Evolutionary conservation across 768 basidiomycete genomes (phyloP).

Genomic region (Lactarius psammicola): DNA sequence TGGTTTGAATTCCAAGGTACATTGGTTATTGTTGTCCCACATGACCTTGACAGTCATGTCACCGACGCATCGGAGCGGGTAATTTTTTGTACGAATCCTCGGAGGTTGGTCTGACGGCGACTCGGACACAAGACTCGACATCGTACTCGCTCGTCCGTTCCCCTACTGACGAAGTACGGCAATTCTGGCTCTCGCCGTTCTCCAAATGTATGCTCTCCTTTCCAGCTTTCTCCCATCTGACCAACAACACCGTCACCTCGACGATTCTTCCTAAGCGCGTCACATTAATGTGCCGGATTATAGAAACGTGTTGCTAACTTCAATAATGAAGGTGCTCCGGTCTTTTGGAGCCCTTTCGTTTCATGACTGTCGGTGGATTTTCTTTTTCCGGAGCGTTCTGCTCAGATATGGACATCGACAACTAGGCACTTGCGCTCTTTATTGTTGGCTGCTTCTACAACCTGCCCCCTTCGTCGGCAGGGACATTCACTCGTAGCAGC

Average conservation of each 20-base stretch:
- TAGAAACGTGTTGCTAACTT: constrained; percentile 48
- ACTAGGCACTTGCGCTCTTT: constrained; percentile 49
- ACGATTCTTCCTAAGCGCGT: constrained; percentile 24
- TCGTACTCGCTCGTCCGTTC: not conserved
- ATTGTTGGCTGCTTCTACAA: constrained; percentile 75
- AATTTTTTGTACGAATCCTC: constrained; percentile 63
- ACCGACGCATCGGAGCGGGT: not conserved
- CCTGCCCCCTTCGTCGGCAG: constrained; percentile 68
- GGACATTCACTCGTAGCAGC: constrained; percentile 86
- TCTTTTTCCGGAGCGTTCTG: constrained; percentile 40
- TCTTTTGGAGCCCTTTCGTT: constrained; percentile 39
- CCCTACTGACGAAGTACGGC: constrained; percentile 24
- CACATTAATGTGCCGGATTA: too few relatives aligned
- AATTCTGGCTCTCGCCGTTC: constrained; percentile 25
- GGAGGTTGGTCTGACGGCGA: constrained; percentile 44
- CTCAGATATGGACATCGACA: not conserved
- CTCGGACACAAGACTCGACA: not conserved
- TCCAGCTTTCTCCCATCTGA: constrained; percentile 4
- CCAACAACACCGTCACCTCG: constrained; percentile 7
- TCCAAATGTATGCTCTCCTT: constrained; percentile 11
- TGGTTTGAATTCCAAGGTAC: constrained; percentile 55
- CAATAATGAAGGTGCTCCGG: constrained; percentile 64
- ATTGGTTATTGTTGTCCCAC: constrained; percentile 15
- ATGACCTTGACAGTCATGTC: not conserved
- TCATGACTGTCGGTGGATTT: constrained; percentile 54